Conservation (phyloP, 257 asterid genomes). For the Cynanchum wilfordii region DNA sequence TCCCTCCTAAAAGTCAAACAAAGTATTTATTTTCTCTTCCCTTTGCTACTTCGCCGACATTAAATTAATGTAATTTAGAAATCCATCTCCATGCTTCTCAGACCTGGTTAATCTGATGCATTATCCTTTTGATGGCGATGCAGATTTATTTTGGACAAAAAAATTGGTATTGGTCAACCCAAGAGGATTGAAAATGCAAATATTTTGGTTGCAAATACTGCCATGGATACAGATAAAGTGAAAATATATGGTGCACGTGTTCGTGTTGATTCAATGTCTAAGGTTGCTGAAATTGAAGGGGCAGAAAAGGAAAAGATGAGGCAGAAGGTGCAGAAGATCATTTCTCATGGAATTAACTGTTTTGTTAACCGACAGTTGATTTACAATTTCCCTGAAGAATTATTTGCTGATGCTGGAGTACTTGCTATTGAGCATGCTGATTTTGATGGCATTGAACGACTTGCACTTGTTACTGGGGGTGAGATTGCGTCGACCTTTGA, state of each 20-base stretch:
- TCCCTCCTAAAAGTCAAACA: background rate
- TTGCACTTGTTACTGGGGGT: conserved; percentile 94
- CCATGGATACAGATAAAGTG: conserved; percentile 98
- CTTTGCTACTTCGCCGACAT: background rate
- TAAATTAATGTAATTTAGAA: background rate
- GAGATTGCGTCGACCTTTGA: conserved; percentile 94
- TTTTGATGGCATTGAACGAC: conserved; percentile 90
- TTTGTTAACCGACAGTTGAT: conserved; percentile 90
- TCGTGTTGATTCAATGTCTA: conserved; percentile 98
- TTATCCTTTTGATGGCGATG: conserved; percentile 9
- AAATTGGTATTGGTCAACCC: conserved; percentile 97
- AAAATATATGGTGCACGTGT: conserved; percentile 98
- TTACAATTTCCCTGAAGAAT: conserved; percentile 93
- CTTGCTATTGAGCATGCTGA: conserved; percentile 98
- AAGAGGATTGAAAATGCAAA: conserved; percentile 94
- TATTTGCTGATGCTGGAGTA: conserved; percentile 94
- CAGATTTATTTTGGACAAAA: conserved; percentile 94
- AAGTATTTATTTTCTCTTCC: background rate
- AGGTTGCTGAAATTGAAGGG: conserved; percentile 89
- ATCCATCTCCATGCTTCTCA: background rate
- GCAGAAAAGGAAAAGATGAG: conserved; percentile 96
- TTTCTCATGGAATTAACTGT: conserved; percentile 88
- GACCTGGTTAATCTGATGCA: background rate
- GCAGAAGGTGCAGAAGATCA: conserved; percentile 81
- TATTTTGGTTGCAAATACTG: conserved; percentile 93